These are phyloP conservation scores for Paradendryphiella salina DNA, from an alignment of 2,329 filamentous ascomycete species.

Conservation along the genomic window DNA sequence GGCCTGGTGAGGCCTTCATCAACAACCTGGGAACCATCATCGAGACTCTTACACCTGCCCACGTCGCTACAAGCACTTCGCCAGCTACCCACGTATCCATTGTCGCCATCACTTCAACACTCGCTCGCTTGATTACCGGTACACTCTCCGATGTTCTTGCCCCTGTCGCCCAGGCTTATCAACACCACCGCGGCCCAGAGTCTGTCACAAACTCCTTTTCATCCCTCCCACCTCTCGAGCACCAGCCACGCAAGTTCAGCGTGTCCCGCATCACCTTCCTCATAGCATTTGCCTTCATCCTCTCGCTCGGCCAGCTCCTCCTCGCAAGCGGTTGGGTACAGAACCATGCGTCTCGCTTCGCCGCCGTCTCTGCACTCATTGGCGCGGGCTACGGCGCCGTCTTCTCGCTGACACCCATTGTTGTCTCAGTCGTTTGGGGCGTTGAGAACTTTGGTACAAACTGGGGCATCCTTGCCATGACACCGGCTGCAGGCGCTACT, in stretches of 20 bases:
- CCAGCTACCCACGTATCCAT: slow-evolving; percentile 90
- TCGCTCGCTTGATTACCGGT: slow-evolving; percentile 87
- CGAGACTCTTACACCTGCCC: slow-evolving; percentile 73
- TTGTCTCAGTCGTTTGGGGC: slow-evolving; percentile 96
- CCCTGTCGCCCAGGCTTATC: slow-evolving; percentile 54
- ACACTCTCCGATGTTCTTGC: slow-evolving; percentile 87
- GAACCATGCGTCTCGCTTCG: slow-evolving; percentile 76
- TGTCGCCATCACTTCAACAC: slow-evolving; percentile 84
- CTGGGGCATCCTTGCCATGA: slow-evolving; percentile 92
- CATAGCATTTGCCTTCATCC: slow-evolving; percentile 76
- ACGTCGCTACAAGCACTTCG: slow-evolving; percentile 61
- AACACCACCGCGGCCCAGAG: slow-evolving; percentile 58
- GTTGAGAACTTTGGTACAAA: slow-evolving; percentile 99
- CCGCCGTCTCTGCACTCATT: slow-evolving; percentile 79
- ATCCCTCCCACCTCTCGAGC: slow-evolving; percentile 35
- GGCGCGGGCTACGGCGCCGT: slow-evolving; percentile 91
- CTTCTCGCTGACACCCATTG: slow-evolving; percentile 86
- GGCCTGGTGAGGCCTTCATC: slow-evolving; percentile 95
- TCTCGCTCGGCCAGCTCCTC: slow-evolving; percentile 76
- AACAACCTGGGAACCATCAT: slow-evolving; percentile 97
- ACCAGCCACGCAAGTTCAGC: slow-evolving; percentile 50
- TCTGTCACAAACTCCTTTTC: slow-evolving; percentile 49
- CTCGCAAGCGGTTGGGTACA: slow-evolving; percentile 77
- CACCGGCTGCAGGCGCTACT: slow-evolving; percentile 83
- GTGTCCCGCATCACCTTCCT: slow-evolving; percentile 82